Conservation (phyloP, 495 filamentous ascomycete genomes). For the Annulohypoxylon bovei region DNA sequence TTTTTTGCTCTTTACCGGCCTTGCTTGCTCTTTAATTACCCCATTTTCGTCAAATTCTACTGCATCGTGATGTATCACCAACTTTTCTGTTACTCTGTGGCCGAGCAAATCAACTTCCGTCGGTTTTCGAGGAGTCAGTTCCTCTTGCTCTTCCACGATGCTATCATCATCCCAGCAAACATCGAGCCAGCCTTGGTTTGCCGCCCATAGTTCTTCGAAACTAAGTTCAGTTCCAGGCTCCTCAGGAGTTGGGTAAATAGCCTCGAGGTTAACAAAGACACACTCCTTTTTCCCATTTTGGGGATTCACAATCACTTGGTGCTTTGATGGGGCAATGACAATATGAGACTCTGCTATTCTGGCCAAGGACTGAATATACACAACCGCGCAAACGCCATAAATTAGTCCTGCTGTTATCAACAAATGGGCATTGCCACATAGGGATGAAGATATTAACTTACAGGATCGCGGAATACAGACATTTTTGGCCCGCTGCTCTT, state of each 20-base stretch:
- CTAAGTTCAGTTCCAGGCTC: constrained; percentile 76
- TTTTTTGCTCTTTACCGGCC: constrained; percentile 58
- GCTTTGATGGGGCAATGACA: constrained; percentile 60
- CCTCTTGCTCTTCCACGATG: constrained; percentile 31
- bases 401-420: constrained; percentile 99
- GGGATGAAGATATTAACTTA: constrained; percentile 64
- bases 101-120: constrained; percentile 41
- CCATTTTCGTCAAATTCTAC: constrained; percentile 64
- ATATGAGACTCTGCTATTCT: constrained; percentile 62
- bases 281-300: constrained; percentile 81
- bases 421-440: constrained; percentile 63
- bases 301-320: constrained; percentile 80
- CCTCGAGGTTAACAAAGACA: constrained; percentile 84
- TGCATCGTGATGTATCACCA: constrained; percentile 57
- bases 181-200: constrained; percentile 78
- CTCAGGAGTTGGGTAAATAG: constrained; percentile 80
- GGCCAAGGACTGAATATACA: constrained; percentile 61
- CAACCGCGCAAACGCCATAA: constrained; percentile 66
- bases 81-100: constrained; percentile 49
- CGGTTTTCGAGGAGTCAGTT: constrained; percentile 39
- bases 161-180: constrained; percentile 71
- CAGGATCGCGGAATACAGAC: constrained; percentile 94
- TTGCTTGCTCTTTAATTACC: constrained; percentile 47
- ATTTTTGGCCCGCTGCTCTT: constrained; percentile 80
- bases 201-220: constrained; percentile 91